A percentile compares a stretch with the other conserved stretches of the same genome.
Conservation (phyloP, 805 yeast species). For the Peterozyma xylosa region DNA sequence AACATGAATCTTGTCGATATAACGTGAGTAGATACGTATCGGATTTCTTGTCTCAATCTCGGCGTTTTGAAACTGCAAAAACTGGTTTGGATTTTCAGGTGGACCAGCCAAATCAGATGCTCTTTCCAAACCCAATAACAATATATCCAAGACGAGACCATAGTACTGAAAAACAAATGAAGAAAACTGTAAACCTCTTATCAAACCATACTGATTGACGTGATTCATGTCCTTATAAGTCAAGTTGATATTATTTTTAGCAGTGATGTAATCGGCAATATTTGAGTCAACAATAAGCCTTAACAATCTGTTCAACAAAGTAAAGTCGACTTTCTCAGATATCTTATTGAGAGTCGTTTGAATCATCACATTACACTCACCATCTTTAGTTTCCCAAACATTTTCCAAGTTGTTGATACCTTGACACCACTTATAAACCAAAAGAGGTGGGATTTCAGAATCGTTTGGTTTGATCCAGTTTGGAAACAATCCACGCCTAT, state of each 20-base stretch:
- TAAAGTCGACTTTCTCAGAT: slow-evolving; percentile 82
- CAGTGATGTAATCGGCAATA: slow-evolving; percentile 89
- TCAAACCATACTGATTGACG: slow-evolving; percentile 78
- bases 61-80: slow-evolving; percentile 57
- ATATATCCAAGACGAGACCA: slow-evolving; percentile 76
- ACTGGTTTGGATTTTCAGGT: slow-evolving; percentile 63
- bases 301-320: slow-evolving; percentile 73
- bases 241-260: slow-evolving; percentile 78
- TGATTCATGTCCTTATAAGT: slow-evolving; percentile 94
- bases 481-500: slow-evolving; percentile 80
- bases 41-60: slow-evolving; percentile 66
- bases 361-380: slow-evolving; percentile 78
- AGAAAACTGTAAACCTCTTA: slow-evolving; percentile 86
- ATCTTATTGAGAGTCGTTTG: slow-evolving; percentile 66
- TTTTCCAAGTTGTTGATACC: slow-evolving; percentile 73
- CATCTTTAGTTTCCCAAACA: slow-evolving; percentile 74
- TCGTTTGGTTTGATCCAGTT: slow-evolving; percentile 96
- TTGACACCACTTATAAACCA: slow-evolving; percentile 91
- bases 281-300: slow-evolving; percentile 81
- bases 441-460: slow-evolving; percentile 83
- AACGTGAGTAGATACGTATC: slow-evolving; percentile 72
- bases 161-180: slow-evolving; percentile 87
- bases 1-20: slow-evolving; percentile 74
- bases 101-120: slow-evolving; percentile 86
- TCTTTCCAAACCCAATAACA: slow-evolving; percentile 77